Base-by-base conservation (phyloP, 2,329 filamentous ascomycete genomes). In the Ophiognomonia clavigignenti-juglandacearum region DNA sequence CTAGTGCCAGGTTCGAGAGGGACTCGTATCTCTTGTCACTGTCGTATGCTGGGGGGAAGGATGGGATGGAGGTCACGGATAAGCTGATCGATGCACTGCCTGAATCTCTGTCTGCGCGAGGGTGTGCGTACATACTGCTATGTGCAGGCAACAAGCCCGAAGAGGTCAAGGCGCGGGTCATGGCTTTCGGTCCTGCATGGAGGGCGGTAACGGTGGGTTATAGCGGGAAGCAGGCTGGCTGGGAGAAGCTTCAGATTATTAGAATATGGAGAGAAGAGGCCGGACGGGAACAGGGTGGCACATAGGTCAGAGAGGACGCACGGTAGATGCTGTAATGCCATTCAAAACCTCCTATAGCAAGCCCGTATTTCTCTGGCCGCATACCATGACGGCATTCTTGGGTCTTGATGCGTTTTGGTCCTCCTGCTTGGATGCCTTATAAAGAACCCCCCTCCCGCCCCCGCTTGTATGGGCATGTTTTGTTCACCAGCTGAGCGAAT, bases 11-110 rank as follows among this genome's bases (percentile, higher is more conserved):
- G 9, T 96, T 89, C 56, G 88, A 91, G 47, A 79, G 83, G 48
- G 90, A 96, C 60, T 91, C 88, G 23, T 85, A 89, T 60, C 74
- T 96, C 45, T 77, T 97, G 20, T 82, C 86, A 32, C 71, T 97
- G 39, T 88, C 90, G 4, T 97, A 96, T 63, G 92, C 90, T 0
- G 93, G 93, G 22, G 93, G 93, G 0, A 68, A 70, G 24, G 86
- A 96, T 63, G 93, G 93, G 6, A 98, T 98, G 92, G 89, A 95
- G 69, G 89, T 85, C 22, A 98, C 92, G 38, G 80, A 92, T 53
- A 75, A 88, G 34, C 70, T 98, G 54, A 71, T 98, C 32, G 77
- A 78, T 9, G 73, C 78, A 27, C 67, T 98, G 54, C 85, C 87
- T 0, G 61, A 63, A 0, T 69, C 87, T 2, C 63, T 98, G 57